Conservation (phyloP, 192 early-diverging fungal genomes). For the Mycoemilia scoparia region DNA sequence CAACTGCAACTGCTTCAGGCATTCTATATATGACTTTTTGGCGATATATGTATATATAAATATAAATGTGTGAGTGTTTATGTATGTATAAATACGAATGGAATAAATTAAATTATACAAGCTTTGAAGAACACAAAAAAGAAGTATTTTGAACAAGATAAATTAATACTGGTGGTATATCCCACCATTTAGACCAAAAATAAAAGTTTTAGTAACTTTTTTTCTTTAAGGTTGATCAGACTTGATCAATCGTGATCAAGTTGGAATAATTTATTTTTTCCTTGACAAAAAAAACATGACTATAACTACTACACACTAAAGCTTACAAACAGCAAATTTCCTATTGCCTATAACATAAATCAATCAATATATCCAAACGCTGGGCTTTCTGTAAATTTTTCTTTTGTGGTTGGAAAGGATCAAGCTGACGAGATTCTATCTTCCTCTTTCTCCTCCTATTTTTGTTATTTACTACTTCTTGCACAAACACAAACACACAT, state of each 20-base stretch:
- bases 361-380: too few relatives aligned
- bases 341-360: too few relatives aligned
- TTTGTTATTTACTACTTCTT: too few relatives aligned
- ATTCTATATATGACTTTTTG: constrained; percentile 1
- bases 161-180: constrained; percentile 1
- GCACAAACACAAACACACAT: too few relatives aligned
- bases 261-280: constrained; percentile 2
- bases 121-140: constrained; percentile 4
- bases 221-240: neutral
- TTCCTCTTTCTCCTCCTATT: too few relatives aligned
- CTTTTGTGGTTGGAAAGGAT: too few relatives aligned
- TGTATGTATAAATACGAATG: neutral
- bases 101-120: neutral
- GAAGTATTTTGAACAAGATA: neutral
- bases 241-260: neutral
- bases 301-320: neutral
- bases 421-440: too few relatives aligned
- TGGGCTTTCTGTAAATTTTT: too few relatives aligned
- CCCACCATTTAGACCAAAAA: constrained; percentile 1
- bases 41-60: neutral
- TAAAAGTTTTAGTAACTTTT: constrained; percentile 2
- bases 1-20: constrained; percentile 5
- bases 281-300: neutral
- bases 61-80: neutral
- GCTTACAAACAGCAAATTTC: too few relatives aligned